phyloP scores from a whole-genome alignment of 768 basidiomycete species.

The Lepiota brunneoincarnata region DNA sequence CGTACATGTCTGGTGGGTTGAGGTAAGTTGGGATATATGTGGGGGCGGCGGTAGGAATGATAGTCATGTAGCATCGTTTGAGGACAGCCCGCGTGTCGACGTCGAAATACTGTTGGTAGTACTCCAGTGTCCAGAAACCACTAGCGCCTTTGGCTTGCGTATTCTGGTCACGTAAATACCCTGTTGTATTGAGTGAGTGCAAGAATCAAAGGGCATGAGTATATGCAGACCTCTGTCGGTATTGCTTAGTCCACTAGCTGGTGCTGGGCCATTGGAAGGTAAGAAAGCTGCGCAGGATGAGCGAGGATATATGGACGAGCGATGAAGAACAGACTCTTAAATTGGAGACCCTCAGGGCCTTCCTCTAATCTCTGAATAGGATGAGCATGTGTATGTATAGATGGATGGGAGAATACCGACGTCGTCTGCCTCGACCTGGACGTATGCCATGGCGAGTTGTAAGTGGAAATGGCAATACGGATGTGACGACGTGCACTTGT shows the following conservation, averaged over 20 bases:
- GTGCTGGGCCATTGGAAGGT: slow-evolving; percentile 36
- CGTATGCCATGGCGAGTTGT: slow-evolving; percentile 65
- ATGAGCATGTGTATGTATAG: background rate
- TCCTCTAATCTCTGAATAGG: slow-evolving; percentile 46
- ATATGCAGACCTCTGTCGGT: slow-evolving; percentile 46
- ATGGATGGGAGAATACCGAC: slow-evolving; percentile 32
- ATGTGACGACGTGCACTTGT: too few relatives aligned
- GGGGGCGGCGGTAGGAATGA: slow-evolving; percentile 63
- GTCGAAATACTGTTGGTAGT: slow-evolving; percentile 87
- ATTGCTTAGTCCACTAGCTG: slow-evolving; percentile 42
- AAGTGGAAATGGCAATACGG: too few relatives aligned
- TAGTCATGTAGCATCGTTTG: slow-evolving; percentile 70
- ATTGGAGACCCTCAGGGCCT: slow-evolving; percentile 67
- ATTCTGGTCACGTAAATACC: slow-evolving; percentile 59
- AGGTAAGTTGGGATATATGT: slow-evolving; percentile 63
- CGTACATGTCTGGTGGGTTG: slow-evolving; percentile 75
- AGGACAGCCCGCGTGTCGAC: slow-evolving; percentile 81
- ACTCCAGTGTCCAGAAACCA: slow-evolving; percentile 80
- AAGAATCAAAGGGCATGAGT: background rate
- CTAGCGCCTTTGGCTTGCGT: slow-evolving; percentile 41
- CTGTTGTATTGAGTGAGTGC: slow-evolving; percentile 30
- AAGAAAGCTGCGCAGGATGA: slow-evolving; percentile 48
- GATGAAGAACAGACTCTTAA: slow-evolving; percentile 51
- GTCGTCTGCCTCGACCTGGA: slow-evolving; percentile 70
- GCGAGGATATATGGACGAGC: background rate